A percentile compares a stretch with the other conserved stretches of the same genome.
Conservation (phyloP, 2,329 filamentous ascomycete genomes). For the Fusarium pseudocircinatum region DNA sequence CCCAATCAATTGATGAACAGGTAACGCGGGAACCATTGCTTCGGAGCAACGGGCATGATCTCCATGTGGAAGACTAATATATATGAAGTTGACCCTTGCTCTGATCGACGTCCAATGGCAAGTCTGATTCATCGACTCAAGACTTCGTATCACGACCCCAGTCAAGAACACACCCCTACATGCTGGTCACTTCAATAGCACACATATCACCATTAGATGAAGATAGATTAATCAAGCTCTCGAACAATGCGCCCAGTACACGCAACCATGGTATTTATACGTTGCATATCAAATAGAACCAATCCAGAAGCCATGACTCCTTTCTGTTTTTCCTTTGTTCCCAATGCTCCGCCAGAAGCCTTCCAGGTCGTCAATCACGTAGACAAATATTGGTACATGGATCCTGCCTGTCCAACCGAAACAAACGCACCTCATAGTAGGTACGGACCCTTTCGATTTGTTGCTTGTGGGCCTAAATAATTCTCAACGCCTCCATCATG, state of each 20-base stretch:
- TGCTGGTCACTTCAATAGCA: neutral
- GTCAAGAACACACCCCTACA: neutral
- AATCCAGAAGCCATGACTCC: conserved; percentile 19
- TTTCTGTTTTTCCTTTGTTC: conserved; percentile 18
- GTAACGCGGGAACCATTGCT: neutral
- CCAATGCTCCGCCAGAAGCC: conserved; percentile 17
- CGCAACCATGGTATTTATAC: conserved; percentile 26
- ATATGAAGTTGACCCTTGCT: neutral
- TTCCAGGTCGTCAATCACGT: conserved; percentile 27
- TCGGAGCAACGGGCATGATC: neutral
- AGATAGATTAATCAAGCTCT: neutral
- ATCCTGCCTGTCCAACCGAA: conserved; percentile 23
- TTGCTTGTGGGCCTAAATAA: conserved; percentile 10
- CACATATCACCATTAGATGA: neutral
- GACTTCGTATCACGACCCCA: neutral
- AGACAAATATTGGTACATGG: conserved; percentile 35
- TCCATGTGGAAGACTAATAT: neutral
- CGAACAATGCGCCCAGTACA: conserved; percentile 1
- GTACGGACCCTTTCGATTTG: conserved; percentile 6
- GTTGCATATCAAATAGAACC: conserved; percentile 4
- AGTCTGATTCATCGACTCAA: neutral
- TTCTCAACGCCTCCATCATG: conserved; percentile 29
- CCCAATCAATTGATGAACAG: neutral
- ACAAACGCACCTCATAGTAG: conserved; percentile 4
- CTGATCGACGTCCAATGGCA: neutral